Evolutionary conservation across 441 rosid genomes (phyloP).

Genomic region (Gossypium gossypioides): DNA sequence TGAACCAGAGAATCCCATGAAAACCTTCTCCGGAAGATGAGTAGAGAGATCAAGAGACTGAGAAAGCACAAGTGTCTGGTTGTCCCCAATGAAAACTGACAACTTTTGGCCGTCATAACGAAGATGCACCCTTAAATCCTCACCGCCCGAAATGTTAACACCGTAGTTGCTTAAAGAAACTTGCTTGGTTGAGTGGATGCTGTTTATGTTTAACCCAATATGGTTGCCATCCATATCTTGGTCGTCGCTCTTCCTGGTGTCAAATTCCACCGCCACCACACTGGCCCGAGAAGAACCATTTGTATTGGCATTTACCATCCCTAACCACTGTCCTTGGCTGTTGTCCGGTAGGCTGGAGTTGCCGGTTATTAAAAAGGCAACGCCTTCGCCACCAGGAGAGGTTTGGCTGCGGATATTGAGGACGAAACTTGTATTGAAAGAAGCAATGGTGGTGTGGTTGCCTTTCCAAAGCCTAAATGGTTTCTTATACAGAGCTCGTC

Average conservation of each 20-base stretch:
- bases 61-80: constrained; percentile 26
- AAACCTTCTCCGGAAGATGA: constrained; percentile 41
- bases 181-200: constrained; percentile 31
- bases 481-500: constrained; percentile 27
- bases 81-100: constrained; percentile 29
- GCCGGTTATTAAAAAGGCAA: constrained; percentile 46
- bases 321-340: constrained; percentile 59
- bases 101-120: constrained; percentile 37
- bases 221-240: constrained; percentile 56
- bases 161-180: constrained; percentile 26
- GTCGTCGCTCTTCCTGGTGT: constrained; percentile 45
- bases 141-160: constrained; percentile 16
- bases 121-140: constrained; percentile 18
- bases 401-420: constrained; percentile 32
- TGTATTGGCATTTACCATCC: constrained; percentile 36
- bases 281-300: constrained; percentile 22
- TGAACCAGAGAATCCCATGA: constrained; percentile 58
- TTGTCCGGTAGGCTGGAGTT: constrained; percentile 17
- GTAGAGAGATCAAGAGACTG: constrained; percentile 35
- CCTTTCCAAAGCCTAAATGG: constrained; percentile 35
- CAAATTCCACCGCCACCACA: constrained; percentile 59
- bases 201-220: constrained; percentile 48
- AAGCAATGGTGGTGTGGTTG: constrained; percentile 11
- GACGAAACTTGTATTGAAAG: constrained; percentile 49
- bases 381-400: constrained; percentile 49